phyloP scores from a whole-genome alignment of 352 stramenopile genomes.

The Pseudoperonospora humuli region DNA sequence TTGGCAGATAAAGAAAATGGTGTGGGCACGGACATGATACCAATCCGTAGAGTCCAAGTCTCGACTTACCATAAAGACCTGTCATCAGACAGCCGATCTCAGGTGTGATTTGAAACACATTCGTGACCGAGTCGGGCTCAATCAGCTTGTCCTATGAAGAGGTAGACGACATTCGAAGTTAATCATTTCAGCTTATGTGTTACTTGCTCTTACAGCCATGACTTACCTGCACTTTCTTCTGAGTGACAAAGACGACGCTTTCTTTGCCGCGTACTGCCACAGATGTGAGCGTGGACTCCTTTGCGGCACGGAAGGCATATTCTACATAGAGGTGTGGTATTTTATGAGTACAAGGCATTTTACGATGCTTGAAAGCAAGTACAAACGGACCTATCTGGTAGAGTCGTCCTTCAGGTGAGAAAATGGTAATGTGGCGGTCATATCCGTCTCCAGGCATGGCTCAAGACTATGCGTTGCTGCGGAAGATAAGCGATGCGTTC shows the following conservation, averaged over 20 bases:
- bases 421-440: conserved; percentile 96
- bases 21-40: neutral
- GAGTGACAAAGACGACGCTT: conserved; percentile 92
- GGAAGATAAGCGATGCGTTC: neutral
- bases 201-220: no score
- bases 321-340: conserved; percentile 89
- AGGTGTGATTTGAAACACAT: conserved; percentile 94
- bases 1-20: neutral
- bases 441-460: conserved; percentile 85
- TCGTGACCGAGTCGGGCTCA: conserved; percentile 92
- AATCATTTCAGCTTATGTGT: no score
- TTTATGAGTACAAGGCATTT: no score
- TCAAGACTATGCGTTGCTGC: neutral
- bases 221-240: conserved; percentile 97
- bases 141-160: conserved; percentile 86
- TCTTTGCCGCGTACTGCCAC: conserved; percentile 94
- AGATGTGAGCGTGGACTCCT: conserved; percentile 90
- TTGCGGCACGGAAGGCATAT: conserved; percentile 98
- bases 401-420: conserved; percentile 96
- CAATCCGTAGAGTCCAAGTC: no score
- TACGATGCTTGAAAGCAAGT: no score
- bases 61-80: conserved; percentile 69
- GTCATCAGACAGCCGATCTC: conserved; percentile 95
- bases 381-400: conserved; percentile 92
- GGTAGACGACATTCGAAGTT: no score